phyloP scores from a whole-genome alignment of 805 yeast genomes.

The Lipomyces yamanashiensis region DNA sequence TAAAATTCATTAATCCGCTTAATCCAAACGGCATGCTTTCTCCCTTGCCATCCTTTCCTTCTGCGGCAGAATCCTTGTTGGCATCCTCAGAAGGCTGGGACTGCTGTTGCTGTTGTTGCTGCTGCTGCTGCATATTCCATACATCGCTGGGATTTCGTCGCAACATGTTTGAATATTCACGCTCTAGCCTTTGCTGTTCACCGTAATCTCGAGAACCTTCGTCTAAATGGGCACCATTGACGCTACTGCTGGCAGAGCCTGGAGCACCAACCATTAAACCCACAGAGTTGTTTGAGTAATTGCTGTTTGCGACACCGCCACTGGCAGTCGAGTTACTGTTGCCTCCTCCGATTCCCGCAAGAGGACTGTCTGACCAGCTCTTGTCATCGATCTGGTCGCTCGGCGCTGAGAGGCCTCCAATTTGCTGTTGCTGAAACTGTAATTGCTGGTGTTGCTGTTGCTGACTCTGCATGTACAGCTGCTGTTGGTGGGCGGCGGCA shows the following conservation, averaged over 20 bases:
- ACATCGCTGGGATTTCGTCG: slow-evolving; percentile 11
- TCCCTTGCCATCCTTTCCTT: slow-evolving; percentile 43
- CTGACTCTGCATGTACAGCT: slow-evolving; percentile 10
- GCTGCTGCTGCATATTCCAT: slow-evolving; percentile 6
- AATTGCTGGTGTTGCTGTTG: slow-evolving; percentile 25
- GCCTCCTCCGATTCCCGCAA: slow-evolving; percentile 8
- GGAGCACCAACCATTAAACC: slow-evolving; percentile 12
- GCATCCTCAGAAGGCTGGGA: background rate
- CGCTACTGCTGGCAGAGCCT: background rate
- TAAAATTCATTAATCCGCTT: slow-evolving; percentile 62
- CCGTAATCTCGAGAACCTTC: slow-evolving; percentile 19
- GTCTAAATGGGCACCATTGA: slow-evolving; percentile 6
- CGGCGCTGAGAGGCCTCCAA: slow-evolving; percentile 10
- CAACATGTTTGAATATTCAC: slow-evolving; percentile 20
- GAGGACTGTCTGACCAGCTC: slow-evolving; percentile 21
- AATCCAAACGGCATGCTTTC: slow-evolving; percentile 67
- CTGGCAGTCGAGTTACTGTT: background rate
- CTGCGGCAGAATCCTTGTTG: background rate
- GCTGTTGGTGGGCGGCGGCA: slow-evolving; percentile 18
- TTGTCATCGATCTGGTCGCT: slow-evolving; percentile 16
- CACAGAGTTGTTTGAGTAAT: slow-evolving; percentile 1
- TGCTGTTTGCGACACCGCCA: background rate
- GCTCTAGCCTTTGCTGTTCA: slow-evolving; percentile 19
- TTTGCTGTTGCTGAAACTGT: slow-evolving; percentile 18
- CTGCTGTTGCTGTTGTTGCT: background rate